phyloP scores from a whole-genome alignment of 805 yeast genomes.

The Komagataella populi region DNA sequence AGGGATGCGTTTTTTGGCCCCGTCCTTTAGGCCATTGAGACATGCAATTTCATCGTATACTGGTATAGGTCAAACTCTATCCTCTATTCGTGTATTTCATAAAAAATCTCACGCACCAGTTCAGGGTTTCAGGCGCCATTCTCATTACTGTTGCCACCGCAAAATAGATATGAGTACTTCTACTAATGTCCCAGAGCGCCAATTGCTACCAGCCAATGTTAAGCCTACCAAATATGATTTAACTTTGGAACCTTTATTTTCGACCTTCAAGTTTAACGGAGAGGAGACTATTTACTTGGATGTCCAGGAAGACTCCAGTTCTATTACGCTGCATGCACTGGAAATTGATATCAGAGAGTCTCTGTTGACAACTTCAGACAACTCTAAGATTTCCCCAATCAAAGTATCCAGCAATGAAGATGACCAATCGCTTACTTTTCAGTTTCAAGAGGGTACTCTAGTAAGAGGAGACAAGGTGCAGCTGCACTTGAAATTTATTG shows the following conservation, averaged over 20 bases:
- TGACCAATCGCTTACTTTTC: slow-evolving; percentile 24
- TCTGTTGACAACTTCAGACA: slow-evolving; percentile 13
- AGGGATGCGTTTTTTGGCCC: neutral
- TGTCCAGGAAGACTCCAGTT: slow-evolving; percentile 32
- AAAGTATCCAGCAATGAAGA: slow-evolving; percentile 16
- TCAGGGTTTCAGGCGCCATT: neutral
- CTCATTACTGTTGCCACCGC: neutral
- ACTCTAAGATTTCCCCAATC: slow-evolving; percentile 7
- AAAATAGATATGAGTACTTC: neutral
- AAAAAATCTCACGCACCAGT: neutral
- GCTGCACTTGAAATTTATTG: slow-evolving; percentile 40
- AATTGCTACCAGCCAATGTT: slow-evolving; percentile 51
- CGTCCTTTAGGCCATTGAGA: neutral
- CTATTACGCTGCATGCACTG: slow-evolving; percentile 41
- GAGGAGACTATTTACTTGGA: slow-evolving; percentile 36
- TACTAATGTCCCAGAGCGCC: neutral
- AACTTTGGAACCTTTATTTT: slow-evolving; percentile 46
- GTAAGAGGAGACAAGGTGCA: slow-evolving; percentile 24
- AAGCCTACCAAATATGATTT: slow-evolving; percentile 61
- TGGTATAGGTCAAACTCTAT: neutral
- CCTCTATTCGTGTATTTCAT: neutral
- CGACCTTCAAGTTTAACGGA: slow-evolving; percentile 47
- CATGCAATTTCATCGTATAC: neutral
- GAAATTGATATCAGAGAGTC: slow-evolving; percentile 53
- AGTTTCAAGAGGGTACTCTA: slow-evolving; percentile 20